Percentiles rank a stretch among this genome's conserved stretches.
Conservation (phyloP, 108 stramenopile genomes). For the Nitzschia sp. region DNA sequence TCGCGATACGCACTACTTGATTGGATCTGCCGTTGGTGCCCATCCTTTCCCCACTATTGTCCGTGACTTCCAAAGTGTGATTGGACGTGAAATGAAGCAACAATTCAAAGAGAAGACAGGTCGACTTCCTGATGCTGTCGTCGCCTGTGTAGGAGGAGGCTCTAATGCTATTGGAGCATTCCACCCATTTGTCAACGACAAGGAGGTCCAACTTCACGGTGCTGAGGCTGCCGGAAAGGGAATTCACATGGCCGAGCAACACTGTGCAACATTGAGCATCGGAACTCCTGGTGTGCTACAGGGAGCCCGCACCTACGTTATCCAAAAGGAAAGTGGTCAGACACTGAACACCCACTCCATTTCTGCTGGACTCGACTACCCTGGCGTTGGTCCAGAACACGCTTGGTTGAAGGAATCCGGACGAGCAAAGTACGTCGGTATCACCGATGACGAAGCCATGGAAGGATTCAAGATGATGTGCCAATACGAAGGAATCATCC, state of each 20-base stretch:
- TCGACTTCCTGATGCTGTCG: conserved; percentile 87
- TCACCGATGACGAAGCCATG: conserved; percentile 90
- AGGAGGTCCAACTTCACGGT: conserved; percentile 84
- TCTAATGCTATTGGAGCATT: conserved; percentile 97
- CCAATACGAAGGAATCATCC: conserved; percentile 94
- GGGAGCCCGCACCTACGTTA: conserved; percentile 90
- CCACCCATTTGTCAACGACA: conserved; percentile 85
- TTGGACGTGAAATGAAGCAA: conserved; percentile 79
- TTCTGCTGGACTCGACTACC: conserved; percentile 94
- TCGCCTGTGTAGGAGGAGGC: conserved; percentile 96
- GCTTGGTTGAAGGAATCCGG: conserved; percentile 89
- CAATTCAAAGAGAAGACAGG: conserved; percentile 90
- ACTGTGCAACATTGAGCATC: conserved; percentile 89
- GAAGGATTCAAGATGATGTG: conserved; percentile 91
- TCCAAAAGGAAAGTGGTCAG: conserved; percentile 90
- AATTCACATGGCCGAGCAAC: conserved; percentile 69
- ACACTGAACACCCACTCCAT: conserved; percentile 92
- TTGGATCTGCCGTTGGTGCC: conserved; percentile 96
- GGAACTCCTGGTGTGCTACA: conserved; percentile 94
- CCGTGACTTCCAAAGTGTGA: conserved; percentile 92
- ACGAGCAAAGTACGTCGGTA: conserved; percentile 85
- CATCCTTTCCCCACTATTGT: conserved; percentile 98
- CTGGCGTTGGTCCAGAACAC: conserved; percentile 97
- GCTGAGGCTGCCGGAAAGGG: conserved; percentile 96
- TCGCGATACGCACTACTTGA: conserved; percentile 92